Conservation (phyloP, 441 rosid species). For the Hypseocharis bilobata region DNA sequence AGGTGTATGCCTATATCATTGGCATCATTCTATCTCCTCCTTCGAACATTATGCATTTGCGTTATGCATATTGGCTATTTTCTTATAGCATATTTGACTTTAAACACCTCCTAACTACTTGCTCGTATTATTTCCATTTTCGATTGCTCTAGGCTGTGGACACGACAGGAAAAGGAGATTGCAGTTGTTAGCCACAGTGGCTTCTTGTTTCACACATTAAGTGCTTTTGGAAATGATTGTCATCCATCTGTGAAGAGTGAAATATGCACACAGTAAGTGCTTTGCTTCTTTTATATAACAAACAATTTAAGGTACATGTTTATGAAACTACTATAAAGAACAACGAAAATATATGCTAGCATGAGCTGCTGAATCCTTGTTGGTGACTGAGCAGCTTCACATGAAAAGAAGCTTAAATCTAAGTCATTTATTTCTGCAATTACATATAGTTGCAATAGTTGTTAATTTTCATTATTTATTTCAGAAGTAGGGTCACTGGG, state of each 20-base stretch:
- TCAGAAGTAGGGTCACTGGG: too few species aligned
- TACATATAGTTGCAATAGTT: too few species aligned
- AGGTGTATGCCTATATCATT: background rate
- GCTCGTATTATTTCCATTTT: background rate
- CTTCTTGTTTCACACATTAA: constrained; percentile 50
- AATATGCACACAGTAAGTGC: constrained; percentile 47
- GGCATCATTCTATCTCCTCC: background rate
- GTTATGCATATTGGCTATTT: background rate
- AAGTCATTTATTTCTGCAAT: too few species aligned
- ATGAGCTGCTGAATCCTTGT: background rate
- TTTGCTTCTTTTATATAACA: background rate
- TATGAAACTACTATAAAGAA: background rate
- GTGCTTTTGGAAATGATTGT: constrained; percentile 28
- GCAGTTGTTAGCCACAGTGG: constrained; percentile 67
- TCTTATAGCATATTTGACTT: background rate
- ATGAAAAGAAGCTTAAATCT: too few species aligned
- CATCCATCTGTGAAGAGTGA: constrained; percentile 19
- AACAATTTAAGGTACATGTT: background rate
- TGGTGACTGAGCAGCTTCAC: too few species aligned
- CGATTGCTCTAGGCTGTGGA: constrained; percentile 38
- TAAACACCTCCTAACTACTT: background rate
- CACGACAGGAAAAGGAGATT: constrained; percentile 59
- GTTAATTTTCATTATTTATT: too few species aligned
- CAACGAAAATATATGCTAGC: background rate
- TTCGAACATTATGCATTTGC: background rate